Evolutionary conservation across 164 flowering plant species (phyloP).

Genomic region (Santalum album): DNA sequence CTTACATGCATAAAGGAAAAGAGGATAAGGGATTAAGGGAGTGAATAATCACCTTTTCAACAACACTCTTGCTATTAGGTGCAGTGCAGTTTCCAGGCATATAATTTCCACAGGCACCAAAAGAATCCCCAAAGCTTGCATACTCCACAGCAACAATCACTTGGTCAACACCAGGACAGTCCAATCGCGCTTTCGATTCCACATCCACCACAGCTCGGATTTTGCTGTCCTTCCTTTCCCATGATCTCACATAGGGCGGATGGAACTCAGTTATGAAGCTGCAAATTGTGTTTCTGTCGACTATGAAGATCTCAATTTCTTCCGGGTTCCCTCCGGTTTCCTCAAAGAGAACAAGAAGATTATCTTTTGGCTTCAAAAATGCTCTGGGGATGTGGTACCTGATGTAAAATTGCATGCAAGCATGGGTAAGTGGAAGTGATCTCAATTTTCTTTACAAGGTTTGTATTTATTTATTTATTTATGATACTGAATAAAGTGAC

Average conservation of each 20-base stretch:
- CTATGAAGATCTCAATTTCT: slow-evolving; percentile 27
- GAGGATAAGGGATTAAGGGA: no score
- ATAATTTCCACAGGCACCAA: slow-evolving; percentile 57
- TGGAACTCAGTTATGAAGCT: slow-evolving; percentile 40
- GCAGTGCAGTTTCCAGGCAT: slow-evolving; percentile 39
- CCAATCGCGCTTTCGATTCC: slow-evolving; percentile 30
- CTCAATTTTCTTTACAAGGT: background rate
- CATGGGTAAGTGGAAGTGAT: background rate
- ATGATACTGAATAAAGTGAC: background rate
- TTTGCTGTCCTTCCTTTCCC: slow-evolving; percentile 29
- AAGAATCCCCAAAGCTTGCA: slow-evolving; percentile 67
- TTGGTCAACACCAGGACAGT: slow-evolving; percentile 42
- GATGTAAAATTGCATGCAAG: slow-evolving; percentile 4
- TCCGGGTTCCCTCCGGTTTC: slow-evolving; percentile 54
- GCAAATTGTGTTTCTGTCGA: slow-evolving; percentile 63
- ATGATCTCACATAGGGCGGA: slow-evolving; percentile 47
- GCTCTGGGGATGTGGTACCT: slow-evolving; percentile 85
- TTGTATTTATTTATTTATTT: background rate
- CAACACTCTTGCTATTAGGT: slow-evolving; percentile 26
- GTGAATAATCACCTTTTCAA: slow-evolving; percentile 36
- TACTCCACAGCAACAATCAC: slow-evolving; percentile 43
- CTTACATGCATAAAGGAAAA: background rate
- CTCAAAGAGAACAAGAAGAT: slow-evolving; percentile 72
- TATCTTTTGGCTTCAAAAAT: slow-evolving; percentile 54
- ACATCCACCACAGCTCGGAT: slow-evolving; percentile 21